Evolutionary conservation across 23 red algal species (phyloP).

Genomic region (Cyanidioschyzon merolae): DNA sequence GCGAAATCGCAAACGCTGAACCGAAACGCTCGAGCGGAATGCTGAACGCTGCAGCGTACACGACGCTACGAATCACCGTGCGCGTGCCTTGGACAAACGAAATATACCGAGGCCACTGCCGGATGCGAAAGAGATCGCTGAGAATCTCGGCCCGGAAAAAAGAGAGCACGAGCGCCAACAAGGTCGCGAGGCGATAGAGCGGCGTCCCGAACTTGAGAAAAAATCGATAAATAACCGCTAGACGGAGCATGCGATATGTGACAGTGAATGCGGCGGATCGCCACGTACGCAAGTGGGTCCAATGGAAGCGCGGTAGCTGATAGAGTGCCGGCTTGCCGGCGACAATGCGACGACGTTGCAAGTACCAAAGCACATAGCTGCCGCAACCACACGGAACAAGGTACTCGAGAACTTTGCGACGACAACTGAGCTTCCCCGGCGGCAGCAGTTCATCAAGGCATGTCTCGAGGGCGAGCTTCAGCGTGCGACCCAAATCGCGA

Average conservation of each 20-base stretch:
- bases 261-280: conserved; percentile 31
- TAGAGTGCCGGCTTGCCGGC: not conserved
- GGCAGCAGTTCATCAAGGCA: not conserved
- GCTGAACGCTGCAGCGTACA: conserved; percentile 45
- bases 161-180: conserved; percentile 38
- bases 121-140: conserved; percentile 37
- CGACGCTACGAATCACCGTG: conserved; percentile 32
- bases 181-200: conserved; percentile 34
- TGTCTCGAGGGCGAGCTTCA: conserved; percentile 1
- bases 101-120: conserved; percentile 47
- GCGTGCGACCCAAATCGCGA: not conserved
- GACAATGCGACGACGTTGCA: not conserved
- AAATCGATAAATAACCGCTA: conserved; percentile 66
- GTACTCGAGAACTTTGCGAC: conserved; percentile 8
- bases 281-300: conserved; percentile 15
- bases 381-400: conserved; percentile 8
- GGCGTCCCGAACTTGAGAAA: conserved; percentile 47
- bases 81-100: conserved; percentile 32
- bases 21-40: conserved; percentile 39
- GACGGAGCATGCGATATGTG: conserved; percentile 39
- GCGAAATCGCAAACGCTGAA: conserved; percentile 20
- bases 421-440: not conserved
- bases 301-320: not conserved
- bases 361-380: conserved; percentile 1
- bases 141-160: conserved; percentile 60